These are phyloP conservation scores for Backusella mclennaniae DNA, from an alignment of 192 early-diverging fungal genomes.

Conservation along the genomic window DNA sequence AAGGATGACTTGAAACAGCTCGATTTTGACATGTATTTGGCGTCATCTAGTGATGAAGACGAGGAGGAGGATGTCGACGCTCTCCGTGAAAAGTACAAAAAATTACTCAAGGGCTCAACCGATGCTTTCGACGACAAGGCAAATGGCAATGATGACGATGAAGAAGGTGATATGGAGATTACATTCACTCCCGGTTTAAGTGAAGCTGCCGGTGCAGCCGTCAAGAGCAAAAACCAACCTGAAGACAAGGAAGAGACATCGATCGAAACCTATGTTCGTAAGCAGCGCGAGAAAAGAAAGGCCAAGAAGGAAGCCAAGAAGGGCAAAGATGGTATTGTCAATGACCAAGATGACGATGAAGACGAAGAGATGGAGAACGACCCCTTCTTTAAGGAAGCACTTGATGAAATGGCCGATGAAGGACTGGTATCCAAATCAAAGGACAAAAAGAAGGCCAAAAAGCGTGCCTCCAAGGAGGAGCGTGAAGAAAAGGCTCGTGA, in stretches of 20 bases:
- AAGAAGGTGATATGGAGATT: constrained; percentile 69
- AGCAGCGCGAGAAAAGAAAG: constrained; percentile 79
- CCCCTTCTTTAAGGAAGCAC: constrained; percentile 49
- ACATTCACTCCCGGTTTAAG: constrained; percentile 92
- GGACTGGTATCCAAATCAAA: constrained; percentile 17
- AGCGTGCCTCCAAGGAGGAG: constrained; percentile 59
- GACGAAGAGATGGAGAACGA: constrained; percentile 32
- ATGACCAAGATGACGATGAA: constrained; percentile 14
- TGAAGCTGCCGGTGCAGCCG: constrained; percentile 60
- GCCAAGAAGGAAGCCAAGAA: constrained; percentile 54
- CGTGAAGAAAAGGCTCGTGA: constrained; percentile 54
- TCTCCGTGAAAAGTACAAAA: constrained; percentile 46
- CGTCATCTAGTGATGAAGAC: constrained; percentile 67
- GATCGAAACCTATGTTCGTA: constrained; percentile 79
- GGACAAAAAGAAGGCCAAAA: constrained; percentile 39
- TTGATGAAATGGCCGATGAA: constrained; percentile 41
- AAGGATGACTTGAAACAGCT: constrained; percentile 87
- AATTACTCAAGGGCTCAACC: constrained; percentile 38
- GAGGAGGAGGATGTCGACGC: constrained; percentile 59
- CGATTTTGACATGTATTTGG: constrained; percentile 90
- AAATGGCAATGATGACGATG: constrained; percentile 3
- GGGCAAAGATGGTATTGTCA: constrained; percentile 22
- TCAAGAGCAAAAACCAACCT: constrained; percentile 28
- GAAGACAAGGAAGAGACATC: constrained; percentile 73
- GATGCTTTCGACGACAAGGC: constrained; percentile 36